Evolutionary conservation across 192 early-diverging fungal genomes (phyloP), one percentile per base, ranked within the genome.

Genomic region (Rhizophlyctis rosea): DNA sequence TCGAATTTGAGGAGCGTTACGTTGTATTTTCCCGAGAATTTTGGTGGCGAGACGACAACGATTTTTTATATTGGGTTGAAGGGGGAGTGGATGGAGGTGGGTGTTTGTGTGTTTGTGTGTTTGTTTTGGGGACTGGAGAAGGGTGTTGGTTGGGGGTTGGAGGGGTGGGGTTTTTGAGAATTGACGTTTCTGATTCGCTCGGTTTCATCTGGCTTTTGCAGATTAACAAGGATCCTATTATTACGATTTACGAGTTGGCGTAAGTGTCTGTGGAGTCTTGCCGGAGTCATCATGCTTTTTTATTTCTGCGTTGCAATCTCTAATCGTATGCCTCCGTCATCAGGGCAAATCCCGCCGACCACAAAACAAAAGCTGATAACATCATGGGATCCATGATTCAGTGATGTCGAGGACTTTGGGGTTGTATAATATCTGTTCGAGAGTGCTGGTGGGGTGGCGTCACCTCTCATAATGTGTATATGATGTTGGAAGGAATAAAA

Each of bases 61-160:
- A 81, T 98, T 34, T 74, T 68, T 18, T 98, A 87, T 62, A 75
- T 98, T 72, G 92, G 91, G 11, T 84, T 98, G 65, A 91, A 93
- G 57, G 96, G 96, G 35, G 96, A 96, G 63, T 94, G 86, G 82
- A 86, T 82, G 54, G 81, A 86, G 77, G 85, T 85, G 29, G 24
- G 11, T 4, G 7, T 34, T 18, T 24, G 1, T 59, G 1, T 14
- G 18, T 1, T 1, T 16, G 33, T 44, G 39, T 18, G 18, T 44
- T 44, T 44, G 39, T 18, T 44, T 44, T 44, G 39, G 18, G 18
- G 18, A 47, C 39, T 47, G 9, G 18, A n/a, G 9, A 47, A 9
- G 9, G 18, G 39, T n/a, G 18, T 13, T 47, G 39, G 9, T 13
- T 9, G 9, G 39, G 9, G 39, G 39, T n/a, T 47, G 9, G 39